Conservation (phyloP, 441 rosid genomes). For the Arabidopsis lyrata region DNA sequence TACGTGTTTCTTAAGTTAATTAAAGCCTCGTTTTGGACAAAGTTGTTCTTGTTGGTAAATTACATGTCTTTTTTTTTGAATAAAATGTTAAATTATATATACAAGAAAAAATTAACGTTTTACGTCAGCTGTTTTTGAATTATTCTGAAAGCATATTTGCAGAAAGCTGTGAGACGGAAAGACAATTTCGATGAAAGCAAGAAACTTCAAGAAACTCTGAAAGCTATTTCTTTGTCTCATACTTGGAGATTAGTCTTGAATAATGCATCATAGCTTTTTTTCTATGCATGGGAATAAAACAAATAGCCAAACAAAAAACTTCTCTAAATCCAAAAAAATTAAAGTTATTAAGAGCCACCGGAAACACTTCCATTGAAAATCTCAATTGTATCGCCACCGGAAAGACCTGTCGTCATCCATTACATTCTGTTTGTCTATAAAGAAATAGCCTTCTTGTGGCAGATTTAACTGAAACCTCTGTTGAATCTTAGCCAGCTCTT, state of each 20-base stretch:
- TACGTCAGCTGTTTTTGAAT: too few species aligned
- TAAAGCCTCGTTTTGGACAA: not conserved
- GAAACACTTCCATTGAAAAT: slow-evolving; percentile 27
- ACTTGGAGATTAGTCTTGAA: too few species aligned
- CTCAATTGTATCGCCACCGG: slow-evolving; percentile 73
- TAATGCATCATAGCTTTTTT: too few species aligned
- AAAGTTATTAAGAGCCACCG: too few species aligned
- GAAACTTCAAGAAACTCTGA: not conserved
- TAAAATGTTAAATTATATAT: too few species aligned
- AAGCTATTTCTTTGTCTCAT: not conserved
- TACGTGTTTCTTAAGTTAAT: not conserved
- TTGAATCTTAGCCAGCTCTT: slow-evolving; percentile 62
- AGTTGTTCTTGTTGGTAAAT: too few species aligned
- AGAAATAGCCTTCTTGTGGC: slow-evolving; percentile 69
- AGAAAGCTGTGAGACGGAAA: not conserved
- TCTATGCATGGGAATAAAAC: not conserved
- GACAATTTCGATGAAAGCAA: not conserved
- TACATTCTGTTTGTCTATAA: too few species aligned
- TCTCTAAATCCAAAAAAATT: too few species aligned
- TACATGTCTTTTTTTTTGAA: too few species aligned
- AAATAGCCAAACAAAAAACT: too few species aligned
- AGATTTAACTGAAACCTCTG: slow-evolving; percentile 54
- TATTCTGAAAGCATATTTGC: too few species aligned
- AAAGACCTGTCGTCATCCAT: slow-evolving; percentile 73
- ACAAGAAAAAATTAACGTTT: too few species aligned